These are phyloP conservation scores for Pleurotus sapidus DNA, from an alignment of 768 basidiomycete species.

Conservation along the genomic window DNA sequence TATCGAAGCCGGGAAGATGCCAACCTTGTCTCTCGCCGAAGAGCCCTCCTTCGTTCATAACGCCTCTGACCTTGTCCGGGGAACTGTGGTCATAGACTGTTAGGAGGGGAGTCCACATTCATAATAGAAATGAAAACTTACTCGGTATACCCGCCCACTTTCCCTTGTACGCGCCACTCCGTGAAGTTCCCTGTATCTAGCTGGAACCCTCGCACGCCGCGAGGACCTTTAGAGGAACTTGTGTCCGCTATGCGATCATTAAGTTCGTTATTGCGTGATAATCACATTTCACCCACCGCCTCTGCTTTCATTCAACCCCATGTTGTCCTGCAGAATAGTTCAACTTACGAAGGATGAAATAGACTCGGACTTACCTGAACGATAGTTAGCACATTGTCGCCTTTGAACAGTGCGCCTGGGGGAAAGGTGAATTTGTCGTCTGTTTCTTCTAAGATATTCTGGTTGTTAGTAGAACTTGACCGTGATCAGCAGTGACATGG, in stretches of 20 bases:
- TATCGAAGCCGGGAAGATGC: constrained; percentile 73
- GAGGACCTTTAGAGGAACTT: constrained; percentile 65
- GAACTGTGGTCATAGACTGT: constrained; percentile 41
- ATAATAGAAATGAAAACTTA: constrained; percentile 22
- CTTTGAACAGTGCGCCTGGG: constrained; percentile 38
- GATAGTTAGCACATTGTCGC: constrained; percentile 76
- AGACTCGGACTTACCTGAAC: constrained; percentile 50
- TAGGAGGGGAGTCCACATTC: background rate
- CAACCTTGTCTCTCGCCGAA: constrained; percentile 69
- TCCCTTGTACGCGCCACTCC: constrained; percentile 73
- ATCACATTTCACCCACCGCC: constrained; percentile 31
- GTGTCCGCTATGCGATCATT: constrained; percentile 27
- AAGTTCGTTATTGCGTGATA: background rate
- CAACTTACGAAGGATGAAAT: background rate
- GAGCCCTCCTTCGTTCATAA: constrained; percentile 72
- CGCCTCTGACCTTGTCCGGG: constrained; percentile 67
- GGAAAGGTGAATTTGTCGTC: constrained; percentile 69
- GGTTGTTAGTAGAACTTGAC: constrained; percentile 64
- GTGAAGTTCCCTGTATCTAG: constrained; percentile 61
- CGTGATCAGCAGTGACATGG: background rate
- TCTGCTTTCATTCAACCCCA: constrained; percentile 67
- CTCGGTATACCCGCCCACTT: constrained; percentile 68
- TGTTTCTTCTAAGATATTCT: constrained; percentile 57
- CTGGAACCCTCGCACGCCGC: constrained; percentile 75
- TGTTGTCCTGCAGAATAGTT: constrained; percentile 55